These are phyloP conservation scores for Phalaenopsis aphrodite DNA, from an alignment of 106 monocot genomes.

Conservation along the genomic window DNA sequence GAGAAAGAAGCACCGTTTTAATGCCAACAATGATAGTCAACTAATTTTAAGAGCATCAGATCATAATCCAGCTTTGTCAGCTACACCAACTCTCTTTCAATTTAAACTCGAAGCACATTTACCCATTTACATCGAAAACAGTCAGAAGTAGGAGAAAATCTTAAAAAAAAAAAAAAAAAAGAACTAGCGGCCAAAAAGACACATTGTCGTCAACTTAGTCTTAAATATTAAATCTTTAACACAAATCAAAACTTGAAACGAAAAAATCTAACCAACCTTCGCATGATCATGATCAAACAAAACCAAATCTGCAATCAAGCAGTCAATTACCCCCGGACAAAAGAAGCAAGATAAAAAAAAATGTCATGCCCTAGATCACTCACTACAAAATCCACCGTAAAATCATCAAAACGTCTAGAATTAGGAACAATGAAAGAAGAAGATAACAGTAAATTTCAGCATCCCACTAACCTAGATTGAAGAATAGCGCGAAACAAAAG, in stretches of 20 bases:
- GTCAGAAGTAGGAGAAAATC: neutral
- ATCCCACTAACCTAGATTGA: neutral
- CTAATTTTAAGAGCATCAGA: neutral
- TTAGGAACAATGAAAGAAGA: neutral
- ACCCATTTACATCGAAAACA: neutral
- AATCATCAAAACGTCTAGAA: neutral
- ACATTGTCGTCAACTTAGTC: neutral
- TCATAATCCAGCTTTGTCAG: neutral
- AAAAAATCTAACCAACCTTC: neutral
- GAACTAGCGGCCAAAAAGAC: neutral
- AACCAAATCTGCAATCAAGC: neutral
- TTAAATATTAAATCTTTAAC: constrained; percentile 1
- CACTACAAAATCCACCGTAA: neutral
- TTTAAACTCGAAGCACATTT: neutral
- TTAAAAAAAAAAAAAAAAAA: neutral
- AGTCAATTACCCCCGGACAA: neutral
- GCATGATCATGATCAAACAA: neutral
- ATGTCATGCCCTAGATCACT: neutral
- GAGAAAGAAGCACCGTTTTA: neutral
- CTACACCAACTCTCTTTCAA: neutral
- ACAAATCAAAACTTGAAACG: neutral
- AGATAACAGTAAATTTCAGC: neutral
- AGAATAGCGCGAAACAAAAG: neutral
- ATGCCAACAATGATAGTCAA: neutral
- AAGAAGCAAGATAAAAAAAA: neutral